A percentile compares a stretch with the other conserved stretches of the same genome.
Evolutionary conservation across 148 eudicot genomes (phyloP).

Genomic region (Rhododendron griersonianum): DNA sequence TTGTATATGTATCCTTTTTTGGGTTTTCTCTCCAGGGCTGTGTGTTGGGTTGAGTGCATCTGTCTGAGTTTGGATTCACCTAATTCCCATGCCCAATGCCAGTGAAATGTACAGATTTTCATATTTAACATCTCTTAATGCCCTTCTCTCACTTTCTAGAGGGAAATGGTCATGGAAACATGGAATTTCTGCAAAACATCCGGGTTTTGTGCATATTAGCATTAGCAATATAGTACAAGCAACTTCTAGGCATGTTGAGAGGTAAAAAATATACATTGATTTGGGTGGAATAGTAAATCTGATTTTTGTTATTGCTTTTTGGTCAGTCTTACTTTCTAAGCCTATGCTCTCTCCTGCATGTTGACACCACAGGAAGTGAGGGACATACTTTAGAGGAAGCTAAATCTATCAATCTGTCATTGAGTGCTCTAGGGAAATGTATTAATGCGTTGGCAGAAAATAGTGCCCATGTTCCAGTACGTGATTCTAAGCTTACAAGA

Average conservation of each 20-base stretch:
- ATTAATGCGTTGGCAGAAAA: constrained; percentile 95
- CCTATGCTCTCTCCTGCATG: background rate
- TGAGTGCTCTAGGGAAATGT: constrained; percentile 92
- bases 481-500: constrained; percentile 95
- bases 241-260: background rate
- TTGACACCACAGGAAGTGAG: constrained; percentile 59
- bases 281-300: background rate
- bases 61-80: background rate
- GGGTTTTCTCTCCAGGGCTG: background rate
- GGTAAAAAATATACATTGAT: background rate
- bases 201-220: background rate
- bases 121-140: background rate
- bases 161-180: background rate
- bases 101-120: background rate
- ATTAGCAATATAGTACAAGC: background rate
- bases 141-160: background rate
- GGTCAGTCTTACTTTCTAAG: background rate
- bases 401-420: constrained; percentile 85
- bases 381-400: constrained; percentile 95
- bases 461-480: constrained; percentile 89
- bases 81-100: background rate
- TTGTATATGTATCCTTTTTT: background rate
- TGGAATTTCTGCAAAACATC: background rate
- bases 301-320: background rate
- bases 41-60: background rate